Percentiles rank a stretch among this genome's conserved stretches.
Evolutionary conservation across 2,329 filamentous ascomycete genomes (phyloP).

Genomic region (Monosporascus sp.): DNA sequence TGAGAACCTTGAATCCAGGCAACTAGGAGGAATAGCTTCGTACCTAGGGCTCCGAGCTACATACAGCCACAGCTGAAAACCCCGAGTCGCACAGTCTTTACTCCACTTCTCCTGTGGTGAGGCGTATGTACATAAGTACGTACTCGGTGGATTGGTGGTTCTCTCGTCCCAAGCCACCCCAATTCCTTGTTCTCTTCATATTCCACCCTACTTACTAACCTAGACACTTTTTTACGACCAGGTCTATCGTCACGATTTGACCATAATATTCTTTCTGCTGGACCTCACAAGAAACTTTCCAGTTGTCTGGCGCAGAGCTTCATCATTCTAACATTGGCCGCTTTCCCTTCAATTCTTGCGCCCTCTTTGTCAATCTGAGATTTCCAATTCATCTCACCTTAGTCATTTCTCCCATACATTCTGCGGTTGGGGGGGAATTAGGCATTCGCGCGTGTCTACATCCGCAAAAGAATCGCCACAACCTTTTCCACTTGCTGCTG

Average conservation of each 20-base stretch:
- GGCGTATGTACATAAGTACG: no score
- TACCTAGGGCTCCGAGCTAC: no score
- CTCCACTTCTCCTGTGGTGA: no score
- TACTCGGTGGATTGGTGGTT: no score
- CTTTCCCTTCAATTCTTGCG: not conserved
- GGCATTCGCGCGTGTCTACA: not conserved
- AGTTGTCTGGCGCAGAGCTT: not conserved
- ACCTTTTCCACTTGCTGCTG: not conserved
- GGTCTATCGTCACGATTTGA: not conserved
- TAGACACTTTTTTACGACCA: slow-evolving; percentile 1
- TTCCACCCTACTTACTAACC: not conserved
- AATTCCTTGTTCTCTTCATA: not conserved
- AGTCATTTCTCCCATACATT: not conserved
- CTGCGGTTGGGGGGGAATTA: not conserved
- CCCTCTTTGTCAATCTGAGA: not conserved
- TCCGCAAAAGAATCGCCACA: not conserved
- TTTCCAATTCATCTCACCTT: not conserved
- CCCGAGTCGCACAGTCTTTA: no score
- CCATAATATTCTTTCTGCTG: not conserved
- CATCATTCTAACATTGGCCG: not conserved
- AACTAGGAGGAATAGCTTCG: no score
- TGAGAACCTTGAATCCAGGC: no score
- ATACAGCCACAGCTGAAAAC: no score
- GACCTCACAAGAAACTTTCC: not conserved
- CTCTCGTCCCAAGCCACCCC: not conserved